Evolutionary conservation across 202 grass and related monocot genomes (phyloP), one percentile per base, ranked within the genome.

Genomic region (Hordeum pubiflorum): DNA sequence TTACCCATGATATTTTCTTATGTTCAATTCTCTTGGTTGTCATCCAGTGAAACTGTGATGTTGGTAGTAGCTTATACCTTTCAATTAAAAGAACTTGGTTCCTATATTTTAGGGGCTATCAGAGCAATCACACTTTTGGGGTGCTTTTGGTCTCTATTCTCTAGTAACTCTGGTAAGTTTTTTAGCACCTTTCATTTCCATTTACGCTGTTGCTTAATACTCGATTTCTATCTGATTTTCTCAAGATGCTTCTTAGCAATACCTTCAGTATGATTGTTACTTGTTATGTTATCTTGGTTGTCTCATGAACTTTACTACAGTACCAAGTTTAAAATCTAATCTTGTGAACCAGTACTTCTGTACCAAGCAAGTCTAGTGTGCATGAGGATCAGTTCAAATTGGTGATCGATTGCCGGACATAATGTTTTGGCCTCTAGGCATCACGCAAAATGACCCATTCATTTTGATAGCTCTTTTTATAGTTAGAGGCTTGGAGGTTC

Each of bases 101-200:
- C 75, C 61, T 32, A 22, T 43, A 81, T 81, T 85, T 4, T 71
- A 97, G 94, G 88, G 39, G 54, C 63, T 92, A 62, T 89, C 86
- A 33, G 91, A 97, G 83, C 71, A 90, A 87, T 82, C 79, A 60
- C 86, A 87, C 82, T 97, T 92, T 86, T 97, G 94, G 94, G 94
- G 94, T 77, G 90, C 94, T 54, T 97, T 92, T 88, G 94, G 94
- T 12, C 65, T 97, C 31, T 97, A 94, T 92, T 81, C 87, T 89
- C 20, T 89, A 71, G 84, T 89, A 83, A 97, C 94, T 60, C 81
- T 84, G 84, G 94, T 97, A 87, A 89, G 59, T 79, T 80, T 17
- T 36, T 38, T 43, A 86, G 27, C 77, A 83, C 81, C 62, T 86
- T 75, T 69, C 10, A 32, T 12, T 57, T 76, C 58, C 34, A 40